Base-by-base conservation (phyloP, 2,329 filamentous ascomycete species). In the Keithomyces neogunnii region DNA sequence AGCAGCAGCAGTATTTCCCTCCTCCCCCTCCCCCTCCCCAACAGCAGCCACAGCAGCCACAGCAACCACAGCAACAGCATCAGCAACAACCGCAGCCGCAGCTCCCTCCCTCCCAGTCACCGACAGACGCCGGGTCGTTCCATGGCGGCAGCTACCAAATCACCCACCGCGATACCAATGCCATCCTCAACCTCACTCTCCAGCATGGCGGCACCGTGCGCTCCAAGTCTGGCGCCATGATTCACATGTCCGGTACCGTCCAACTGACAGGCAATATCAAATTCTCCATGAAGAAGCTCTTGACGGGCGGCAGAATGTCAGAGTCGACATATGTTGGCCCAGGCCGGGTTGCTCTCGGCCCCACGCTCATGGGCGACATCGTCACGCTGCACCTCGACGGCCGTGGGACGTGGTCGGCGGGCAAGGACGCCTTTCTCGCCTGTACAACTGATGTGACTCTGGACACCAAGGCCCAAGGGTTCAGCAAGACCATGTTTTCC, bases 281-380 rank as follows among this genome's bases (percentile, higher is more conserved):
- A 36, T 59, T 59, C 52, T 56, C 53, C 49, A 55, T 59, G 52
- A 52, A 50, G 42, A 57, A 57, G 51, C 51, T 57, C 47, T 45
- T 59, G n/a, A 56, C 53, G 7, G 57, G 57, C 30, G 50, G 53
- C 19, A 50, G 55, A 6, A 53, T 59, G 57, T 39, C 50, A 40
- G 57, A 59, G 48, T 56, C 55, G 10, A 56, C 53, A 2, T 59
- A 56, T 38, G 33, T 40, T 1, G 57, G 57, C 4, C 55, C 54
- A 4, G 57, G 57, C 3, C 40, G 50, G 8, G 31, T 59, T 1
- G 52, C 53, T 4, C 50, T 59, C 11, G 55, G 52, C 7, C 57
- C 57, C 3, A 59, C 57, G 26, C 51, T 59, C 26, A 53, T 56
- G 38, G 57, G 57, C 45, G 56, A 59, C 49, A 54, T 59, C 30